phyloP scores from a whole-genome alignment of 2,329 filamentous ascomycete species.

The Emergomyces pasteurianus region DNA sequence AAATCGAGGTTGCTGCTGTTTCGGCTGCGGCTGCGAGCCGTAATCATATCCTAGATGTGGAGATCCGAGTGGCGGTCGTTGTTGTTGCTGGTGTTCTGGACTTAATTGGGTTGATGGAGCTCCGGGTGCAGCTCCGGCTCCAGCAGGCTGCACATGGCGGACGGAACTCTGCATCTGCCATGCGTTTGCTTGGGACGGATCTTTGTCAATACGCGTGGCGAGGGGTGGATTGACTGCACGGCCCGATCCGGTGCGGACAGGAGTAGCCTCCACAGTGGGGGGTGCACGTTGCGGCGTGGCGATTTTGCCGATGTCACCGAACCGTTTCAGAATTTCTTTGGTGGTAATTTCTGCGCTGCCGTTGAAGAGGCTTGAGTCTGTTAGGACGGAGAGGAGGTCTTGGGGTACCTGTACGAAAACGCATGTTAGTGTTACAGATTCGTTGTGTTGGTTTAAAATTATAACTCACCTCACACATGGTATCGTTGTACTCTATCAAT shows the following conservation, averaged over 20 bases:
- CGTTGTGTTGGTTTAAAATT: too few relatives aligned
- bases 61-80: constrained; percentile 17
- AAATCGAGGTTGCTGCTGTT: constrained; percentile 4
- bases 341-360: constrained; percentile 79
- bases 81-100: not conserved
- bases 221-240: constrained; percentile 34
- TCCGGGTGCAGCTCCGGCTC: not conserved
- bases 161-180: constrained; percentile 79
- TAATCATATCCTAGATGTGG: constrained; percentile 4
- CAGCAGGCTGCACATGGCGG: constrained; percentile 47
- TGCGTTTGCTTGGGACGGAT: constrained; percentile 56
- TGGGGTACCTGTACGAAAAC: constrained; percentile 63
- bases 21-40: not conserved
- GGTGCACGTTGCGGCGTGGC: constrained; percentile 45
- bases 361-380: constrained; percentile 71
- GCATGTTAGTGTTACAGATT: not conserved
- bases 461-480: constrained; percentile 73
- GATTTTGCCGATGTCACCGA: constrained; percentile 66
- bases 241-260: constrained; percentile 29
- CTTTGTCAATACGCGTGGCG: constrained; percentile 66
- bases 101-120: not conserved
- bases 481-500: constrained; percentile 84
- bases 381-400: constrained; percentile 75
- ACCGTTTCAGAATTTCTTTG: constrained; percentile 91
- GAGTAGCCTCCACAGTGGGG: constrained; percentile 44